These are phyloP conservation scores for Arthrobotrys sphaeroides DNA, from an alignment of 2,329 filamentous ascomycete species.

Conservation along the genomic window DNA sequence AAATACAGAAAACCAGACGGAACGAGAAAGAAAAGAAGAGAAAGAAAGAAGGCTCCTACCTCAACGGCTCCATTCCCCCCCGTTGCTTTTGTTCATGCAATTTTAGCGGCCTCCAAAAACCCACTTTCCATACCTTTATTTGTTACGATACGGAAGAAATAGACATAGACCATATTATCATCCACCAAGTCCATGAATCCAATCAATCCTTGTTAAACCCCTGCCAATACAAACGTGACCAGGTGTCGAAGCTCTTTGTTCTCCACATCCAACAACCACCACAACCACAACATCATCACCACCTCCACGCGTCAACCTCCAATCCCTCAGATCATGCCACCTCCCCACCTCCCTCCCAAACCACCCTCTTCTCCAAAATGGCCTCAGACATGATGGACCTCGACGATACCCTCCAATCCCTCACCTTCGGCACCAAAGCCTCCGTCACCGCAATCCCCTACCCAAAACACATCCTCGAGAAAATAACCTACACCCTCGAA, in stretches of 20 bases:
- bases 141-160: slow-evolving; percentile 2
- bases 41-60: not conserved
- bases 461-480: slow-evolving; percentile 13
- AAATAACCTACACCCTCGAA: slow-evolving; percentile 16
- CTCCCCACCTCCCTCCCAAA: not conserved
- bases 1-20: not conserved
- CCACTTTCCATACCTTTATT: not conserved
- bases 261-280: not conserved
- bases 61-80: slow-evolving; percentile 2
- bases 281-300: not conserved
- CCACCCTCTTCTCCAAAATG: not conserved
- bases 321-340: too few relatives aligned
- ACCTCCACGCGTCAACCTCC: not conserved
- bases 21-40: not conserved
- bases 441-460: slow-evolving; percentile 6
- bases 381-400: slow-evolving; percentile 24
- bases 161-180: slow-evolving; percentile 25
- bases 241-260: too few relatives aligned
- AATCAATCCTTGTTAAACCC: not conserved
- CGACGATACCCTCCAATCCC: not conserved
- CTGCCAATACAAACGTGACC: not conserved
- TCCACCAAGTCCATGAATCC: not conserved
- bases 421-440: slow-evolving; percentile 19
- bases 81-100: slow-evolving; percentile 29
- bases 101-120: slow-evolving; percentile 40